Conservation (phyloP, 352 stramenopile species). For the Globisporangium uncinulatum region DNA sequence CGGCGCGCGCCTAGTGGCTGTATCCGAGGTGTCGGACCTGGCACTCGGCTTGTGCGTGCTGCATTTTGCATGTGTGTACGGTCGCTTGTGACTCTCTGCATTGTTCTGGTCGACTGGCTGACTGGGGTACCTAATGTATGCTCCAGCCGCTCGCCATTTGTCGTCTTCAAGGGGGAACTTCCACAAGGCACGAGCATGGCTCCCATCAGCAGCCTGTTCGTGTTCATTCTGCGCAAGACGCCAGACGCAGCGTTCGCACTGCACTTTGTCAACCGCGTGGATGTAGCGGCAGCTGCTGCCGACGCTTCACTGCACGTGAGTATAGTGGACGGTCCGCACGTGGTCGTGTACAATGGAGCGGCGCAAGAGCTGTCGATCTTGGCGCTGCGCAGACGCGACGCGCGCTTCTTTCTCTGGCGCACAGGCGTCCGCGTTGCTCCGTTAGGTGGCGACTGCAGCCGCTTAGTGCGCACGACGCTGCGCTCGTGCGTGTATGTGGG, state of each 20-base stretch:
- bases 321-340: slow-evolving; percentile 28
- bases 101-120: not conserved
- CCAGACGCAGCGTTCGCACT: not conserved
- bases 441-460: not conserved
- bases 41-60: slow-evolving; percentile 32
- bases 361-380: slow-evolving; percentile 12
- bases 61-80: not conserved
- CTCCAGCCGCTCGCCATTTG: slow-evolving; percentile 3
- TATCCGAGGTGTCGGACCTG: slow-evolving; percentile 30
- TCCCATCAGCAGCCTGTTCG: slow-evolving; percentile 6
- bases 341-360: slow-evolving; percentile 21
- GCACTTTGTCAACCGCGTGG: slow-evolving; percentile 15
- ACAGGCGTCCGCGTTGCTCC: not conserved
- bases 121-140: no score
- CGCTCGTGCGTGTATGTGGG: slow-evolving; percentile 8
- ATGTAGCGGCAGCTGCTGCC: not conserved
- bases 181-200: not conserved
- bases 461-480: not conserved
- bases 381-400: slow-evolving; percentile 16
- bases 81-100: not conserved
- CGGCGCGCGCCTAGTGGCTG: slow-evolving; percentile 27
- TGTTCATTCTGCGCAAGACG: not conserved
- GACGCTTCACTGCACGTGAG: slow-evolving; percentile 17
- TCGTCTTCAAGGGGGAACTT: slow-evolving; percentile 9
- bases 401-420: slow-evolving; percentile 22